These are phyloP conservation scores for Trichoderma atrobrunneum DNA, from an alignment of 2,329 filamentous ascomycete species.

Conservation along the genomic window DNA sequence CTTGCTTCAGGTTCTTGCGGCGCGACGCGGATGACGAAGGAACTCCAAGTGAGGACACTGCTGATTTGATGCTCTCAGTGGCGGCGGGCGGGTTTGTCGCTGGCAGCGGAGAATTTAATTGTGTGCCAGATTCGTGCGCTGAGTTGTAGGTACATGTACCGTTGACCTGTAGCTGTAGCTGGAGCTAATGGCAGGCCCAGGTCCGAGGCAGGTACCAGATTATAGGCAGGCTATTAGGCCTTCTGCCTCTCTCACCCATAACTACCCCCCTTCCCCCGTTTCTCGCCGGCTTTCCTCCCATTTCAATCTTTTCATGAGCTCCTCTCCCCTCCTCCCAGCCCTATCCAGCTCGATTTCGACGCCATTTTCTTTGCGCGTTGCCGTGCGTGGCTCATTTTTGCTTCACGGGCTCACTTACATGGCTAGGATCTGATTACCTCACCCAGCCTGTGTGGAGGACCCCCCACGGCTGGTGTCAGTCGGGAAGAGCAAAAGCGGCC, in stretches of 20 bases:
- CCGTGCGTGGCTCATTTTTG: conserved; percentile 15
- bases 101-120: conserved; percentile 15
- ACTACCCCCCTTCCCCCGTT: conserved; percentile 37
- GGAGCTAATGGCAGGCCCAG: conserved; percentile 8
- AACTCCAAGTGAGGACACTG: not conserved
- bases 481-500: not conserved
- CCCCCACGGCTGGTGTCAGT: conserved; percentile 16
- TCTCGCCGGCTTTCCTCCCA: conserved; percentile 30
- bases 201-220: conserved; percentile 7
- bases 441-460: conserved; percentile 3
- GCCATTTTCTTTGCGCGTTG: conserved; percentile 18
- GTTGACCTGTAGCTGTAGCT: not conserved
- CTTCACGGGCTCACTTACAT: conserved; percentile 18
- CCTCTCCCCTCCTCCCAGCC: conserved; percentile 21
- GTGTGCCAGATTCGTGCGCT: conserved; percentile 16
- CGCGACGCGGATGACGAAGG: not conserved
- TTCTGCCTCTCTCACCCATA: conserved; percentile 30
- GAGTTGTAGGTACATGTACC: not conserved
- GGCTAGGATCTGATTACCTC: conserved; percentile 18
- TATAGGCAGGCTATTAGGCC: conserved; percentile 25
- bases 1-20: not conserved
- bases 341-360: conserved; percentile 17
- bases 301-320: conserved; percentile 27
- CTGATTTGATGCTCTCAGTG: conserved; percentile 8
- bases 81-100: not conserved